phyloP scores from a whole-genome alignment of 2,329 filamentous ascomycete species.

The Monosporascus sp. region DNA sequence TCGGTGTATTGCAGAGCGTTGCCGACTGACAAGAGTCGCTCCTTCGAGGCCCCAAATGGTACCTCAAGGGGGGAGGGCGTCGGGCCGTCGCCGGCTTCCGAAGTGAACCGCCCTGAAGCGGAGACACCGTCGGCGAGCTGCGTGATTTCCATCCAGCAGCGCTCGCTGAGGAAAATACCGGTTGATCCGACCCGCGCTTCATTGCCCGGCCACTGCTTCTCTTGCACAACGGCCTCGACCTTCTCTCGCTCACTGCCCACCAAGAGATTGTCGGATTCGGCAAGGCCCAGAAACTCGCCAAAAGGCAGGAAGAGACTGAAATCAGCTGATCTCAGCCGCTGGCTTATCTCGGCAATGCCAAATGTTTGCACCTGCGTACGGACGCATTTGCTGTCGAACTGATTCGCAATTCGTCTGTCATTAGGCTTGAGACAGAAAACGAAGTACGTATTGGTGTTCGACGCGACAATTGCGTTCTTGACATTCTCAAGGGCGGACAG shows the following conservation, averaged over 20 bases:
- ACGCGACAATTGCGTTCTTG: slow-evolving; percentile 75
- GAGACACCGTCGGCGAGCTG: slow-evolving; percentile 62
- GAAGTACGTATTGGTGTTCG: slow-evolving; percentile 89
- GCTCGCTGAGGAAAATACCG: slow-evolving; percentile 90
- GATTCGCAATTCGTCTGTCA: slow-evolving; percentile 92
- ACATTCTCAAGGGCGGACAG: slow-evolving; percentile 85
- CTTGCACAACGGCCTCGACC: slow-evolving; percentile 83
- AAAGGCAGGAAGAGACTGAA: slow-evolving; percentile 96
- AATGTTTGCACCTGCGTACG: slow-evolving; percentile 91
- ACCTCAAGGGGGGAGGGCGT: slow-evolving; percentile 51
- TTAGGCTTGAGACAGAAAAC: slow-evolving; percentile 97
- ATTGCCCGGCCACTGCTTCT: slow-evolving; percentile 86
- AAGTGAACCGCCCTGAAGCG: slow-evolving; percentile 48
- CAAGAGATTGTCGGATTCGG: slow-evolving; percentile 76
- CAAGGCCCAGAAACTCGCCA: slow-evolving; percentile 85
- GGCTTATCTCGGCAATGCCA: slow-evolving; percentile 94
- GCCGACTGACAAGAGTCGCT: slow-evolving; percentile 47
- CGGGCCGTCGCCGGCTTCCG: slow-evolving; percentile 59
- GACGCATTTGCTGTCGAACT: slow-evolving; percentile 98
- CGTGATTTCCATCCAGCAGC: slow-evolving; percentile 89
- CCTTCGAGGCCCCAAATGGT: slow-evolving; percentile 58
- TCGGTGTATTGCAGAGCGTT: slow-evolving; percentile 64
- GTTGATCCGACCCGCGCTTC: slow-evolving; percentile 89
- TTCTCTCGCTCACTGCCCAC: slow-evolving; percentile 92
- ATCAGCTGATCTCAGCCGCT: slow-evolving; percentile 84